Conservation (phyloP, 176 grass and related monocot species). For the Cenchrus americanus region DNA sequence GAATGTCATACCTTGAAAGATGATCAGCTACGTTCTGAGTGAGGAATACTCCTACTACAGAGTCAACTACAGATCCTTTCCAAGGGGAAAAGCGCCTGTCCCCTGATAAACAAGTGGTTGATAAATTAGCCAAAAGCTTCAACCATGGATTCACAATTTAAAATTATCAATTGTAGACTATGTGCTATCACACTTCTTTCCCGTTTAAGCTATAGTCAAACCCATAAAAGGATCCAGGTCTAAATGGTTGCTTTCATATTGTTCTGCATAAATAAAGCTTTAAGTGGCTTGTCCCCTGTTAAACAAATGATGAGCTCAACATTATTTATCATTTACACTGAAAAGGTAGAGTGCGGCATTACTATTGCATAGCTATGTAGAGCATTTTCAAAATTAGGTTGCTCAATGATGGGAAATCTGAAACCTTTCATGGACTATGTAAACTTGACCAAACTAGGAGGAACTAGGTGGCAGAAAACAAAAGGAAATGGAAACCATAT, state of each 20-base stretch:
- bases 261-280: background rate
- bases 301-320: slow-evolving; percentile 10
- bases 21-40: slow-evolving; percentile 86
- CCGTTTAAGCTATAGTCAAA: slow-evolving; percentile 18
- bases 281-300: background rate
- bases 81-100: slow-evolving; percentile 80
- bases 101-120: slow-evolving; percentile 51
- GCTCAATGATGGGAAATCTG: background rate
- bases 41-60: slow-evolving; percentile 82
- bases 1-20: slow-evolving; percentile 69
- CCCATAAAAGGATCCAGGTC: background rate
- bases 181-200: slow-evolving; percentile 3
- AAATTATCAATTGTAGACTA: background rate
- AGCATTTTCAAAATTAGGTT: slow-evolving; percentile 21
- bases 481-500: background rate
- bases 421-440: slow-evolving; percentile 3
- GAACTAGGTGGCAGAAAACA: background rate
- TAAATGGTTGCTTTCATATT: slow-evolving; percentile 10
- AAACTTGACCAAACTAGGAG: background rate
- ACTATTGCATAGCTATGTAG: background rate
- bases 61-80: slow-evolving; percentile 89
- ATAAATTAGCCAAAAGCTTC: slow-evolving; percentile 26
- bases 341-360: background rate
- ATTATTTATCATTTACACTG: background rate
- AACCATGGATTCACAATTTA: slow-evolving; percentile 1